Percentiles rank a stretch among this genome's conserved stretches.
Evolutionary conservation across 169 alveolate genomes (phyloP).

Genomic region (Plasmodium coatneyi): DNA sequence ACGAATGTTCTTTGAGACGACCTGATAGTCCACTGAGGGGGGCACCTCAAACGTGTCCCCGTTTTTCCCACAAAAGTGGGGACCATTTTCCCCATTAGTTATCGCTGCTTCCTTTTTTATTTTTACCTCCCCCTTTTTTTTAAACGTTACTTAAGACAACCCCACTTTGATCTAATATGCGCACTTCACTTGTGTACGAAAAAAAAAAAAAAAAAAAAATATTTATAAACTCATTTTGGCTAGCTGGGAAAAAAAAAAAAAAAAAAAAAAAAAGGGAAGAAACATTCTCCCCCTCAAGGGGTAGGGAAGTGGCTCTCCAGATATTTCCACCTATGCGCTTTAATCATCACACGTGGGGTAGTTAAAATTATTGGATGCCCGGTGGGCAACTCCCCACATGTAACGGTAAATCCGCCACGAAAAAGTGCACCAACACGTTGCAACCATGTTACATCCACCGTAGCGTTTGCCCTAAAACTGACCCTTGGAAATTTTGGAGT

Average conservation of each 20-base stretch:
- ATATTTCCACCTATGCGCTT: too few relatives aligned
- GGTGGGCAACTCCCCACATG: too few relatives aligned
- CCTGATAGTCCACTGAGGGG: neutral
- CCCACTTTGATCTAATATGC: neutral
- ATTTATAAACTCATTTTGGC: too few relatives aligned
- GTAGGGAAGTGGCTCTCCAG: neutral
- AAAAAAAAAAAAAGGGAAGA: neutral
- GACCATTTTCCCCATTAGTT: neutral
- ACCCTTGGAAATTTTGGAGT: constrained; percentile 70
- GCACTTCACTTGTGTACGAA: neutral
- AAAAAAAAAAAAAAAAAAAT: too few relatives aligned
- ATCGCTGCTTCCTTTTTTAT: neutral
- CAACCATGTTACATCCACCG: neutral
- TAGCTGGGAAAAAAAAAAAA: too few relatives aligned
- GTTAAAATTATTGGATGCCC: too few relatives aligned
- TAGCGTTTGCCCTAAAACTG: constrained; percentile 61
- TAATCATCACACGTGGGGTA: too few relatives aligned
- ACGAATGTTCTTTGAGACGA: constrained; percentile 80
- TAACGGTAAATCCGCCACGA: too few relatives aligned
- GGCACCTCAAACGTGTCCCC: neutral
- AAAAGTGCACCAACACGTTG: neutral
- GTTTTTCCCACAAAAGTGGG: neutral
- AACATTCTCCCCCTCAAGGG: too few relatives aligned
- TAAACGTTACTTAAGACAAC: neutral
- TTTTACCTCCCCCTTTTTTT: neutral